phyloP scores from a whole-genome alignment of 805 yeast genomes.

The Candida nonsorbophila region DNA sequence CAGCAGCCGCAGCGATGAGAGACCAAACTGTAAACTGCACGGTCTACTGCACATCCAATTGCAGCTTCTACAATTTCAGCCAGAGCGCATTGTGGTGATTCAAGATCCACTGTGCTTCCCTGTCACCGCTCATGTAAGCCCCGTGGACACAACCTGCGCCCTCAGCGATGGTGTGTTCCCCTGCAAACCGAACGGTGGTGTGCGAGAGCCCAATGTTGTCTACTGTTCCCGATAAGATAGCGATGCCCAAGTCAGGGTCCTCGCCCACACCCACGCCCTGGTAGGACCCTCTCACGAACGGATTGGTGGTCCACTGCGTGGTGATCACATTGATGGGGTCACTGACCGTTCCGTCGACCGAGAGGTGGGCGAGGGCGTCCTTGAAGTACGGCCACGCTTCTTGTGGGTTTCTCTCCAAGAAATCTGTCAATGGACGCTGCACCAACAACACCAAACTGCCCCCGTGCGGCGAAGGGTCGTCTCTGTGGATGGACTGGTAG shows the following conservation, averaged over 20 bases:
- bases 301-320: slow-evolving; percentile 77
- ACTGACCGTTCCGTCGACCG: slow-evolving; percentile 9
- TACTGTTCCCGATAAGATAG: slow-evolving; percentile 49
- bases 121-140: slow-evolving; percentile 71
- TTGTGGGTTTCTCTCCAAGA: slow-evolving; percentile 45
- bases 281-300: slow-evolving; percentile 77
- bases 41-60: background rate
- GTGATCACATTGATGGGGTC: slow-evolving; percentile 33
- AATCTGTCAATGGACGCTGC: slow-evolving; percentile 69
- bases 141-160: slow-evolving; percentile 94
- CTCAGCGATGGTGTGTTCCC: slow-evolving; percentile 81
- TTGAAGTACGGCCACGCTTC: slow-evolving; percentile 53
- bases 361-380: slow-evolving; percentile 42
- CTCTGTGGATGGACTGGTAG: slow-evolving; percentile 38
- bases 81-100: slow-evolving; percentile 2
- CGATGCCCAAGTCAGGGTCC: slow-evolving; percentile 59
- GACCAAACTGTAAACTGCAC: background rate
- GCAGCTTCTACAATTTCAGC: background rate
- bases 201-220: slow-evolving; percentile 31
- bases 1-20: background rate
- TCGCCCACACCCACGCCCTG: slow-evolving; percentile 65
- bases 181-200: slow-evolving; percentile 68
- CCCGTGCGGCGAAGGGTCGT: slow-evolving; percentile 12
- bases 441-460: slow-evolving; percentile 62
- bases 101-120: slow-evolving; percentile 45